Conservation (phyloP, 495 filamentous ascomycete genomes). For the Aspergillus ostianus region DNA sequence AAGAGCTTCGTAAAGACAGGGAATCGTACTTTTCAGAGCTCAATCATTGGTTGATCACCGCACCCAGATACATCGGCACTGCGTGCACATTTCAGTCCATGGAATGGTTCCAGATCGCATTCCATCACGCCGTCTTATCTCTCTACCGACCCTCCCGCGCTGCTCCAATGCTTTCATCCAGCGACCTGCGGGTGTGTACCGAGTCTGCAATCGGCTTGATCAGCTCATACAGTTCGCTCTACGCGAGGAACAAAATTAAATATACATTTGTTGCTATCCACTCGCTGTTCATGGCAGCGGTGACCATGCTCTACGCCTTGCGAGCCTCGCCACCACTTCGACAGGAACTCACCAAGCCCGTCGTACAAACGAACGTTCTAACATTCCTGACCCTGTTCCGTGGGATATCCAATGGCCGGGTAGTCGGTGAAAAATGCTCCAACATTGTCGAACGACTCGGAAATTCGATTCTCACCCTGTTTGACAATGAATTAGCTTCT, state of each 20-base stretch:
- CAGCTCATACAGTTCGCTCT: slow-evolving; percentile 13
- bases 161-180: slow-evolving; percentile 6
- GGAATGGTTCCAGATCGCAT: slow-evolving; percentile 16
- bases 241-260: slow-evolving; percentile 12
- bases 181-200: slow-evolving; percentile 10
- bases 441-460: slow-evolving; percentile 1
- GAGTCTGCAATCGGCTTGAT: slow-evolving; percentile 15
- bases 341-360: slow-evolving; percentile 11
- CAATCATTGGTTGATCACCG: slow-evolving; percentile 10
- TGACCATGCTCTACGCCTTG: slow-evolving; percentile 14
- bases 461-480: slow-evolving; percentile 6
- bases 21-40: slow-evolving; percentile 7
- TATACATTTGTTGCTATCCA: slow-evolving; percentile 16
- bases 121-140: slow-evolving; percentile 11
- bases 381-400: slow-evolving; percentile 16
- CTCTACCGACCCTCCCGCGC: slow-evolving; percentile 13
- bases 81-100: slow-evolving; percentile 11
- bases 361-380: slow-evolving; percentile 12
- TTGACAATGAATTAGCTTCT: background rate
- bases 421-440: slow-evolving; percentile 12
- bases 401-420: slow-evolving; percentile 12
- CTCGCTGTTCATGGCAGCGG: slow-evolving; percentile 12
- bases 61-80: slow-evolving; percentile 9
- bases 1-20: background rate
- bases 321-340: slow-evolving; percentile 10